Conservation (phyloP, 2,329 filamentous ascomycete species). For the Cytospora piceae region DNA sequence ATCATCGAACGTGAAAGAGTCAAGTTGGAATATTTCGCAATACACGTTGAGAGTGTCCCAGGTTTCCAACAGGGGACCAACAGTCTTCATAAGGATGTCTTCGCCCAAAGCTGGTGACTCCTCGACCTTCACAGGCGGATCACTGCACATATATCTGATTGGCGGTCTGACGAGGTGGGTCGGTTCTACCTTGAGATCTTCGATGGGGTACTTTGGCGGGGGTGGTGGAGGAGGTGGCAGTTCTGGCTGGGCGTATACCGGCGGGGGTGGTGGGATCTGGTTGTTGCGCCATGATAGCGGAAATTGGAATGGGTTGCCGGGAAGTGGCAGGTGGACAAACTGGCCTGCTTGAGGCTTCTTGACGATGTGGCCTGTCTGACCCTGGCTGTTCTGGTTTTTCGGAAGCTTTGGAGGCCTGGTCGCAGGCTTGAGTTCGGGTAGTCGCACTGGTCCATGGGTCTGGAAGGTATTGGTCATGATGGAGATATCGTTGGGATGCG, state of each 20-base stretch:
- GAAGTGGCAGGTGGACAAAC: slow-evolving; percentile 45
- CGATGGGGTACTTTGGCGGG: slow-evolving; percentile 90
- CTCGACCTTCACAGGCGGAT: slow-evolving; percentile 58
- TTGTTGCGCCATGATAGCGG: slow-evolving; percentile 48
- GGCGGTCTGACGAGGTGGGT: slow-evolving; percentile 70
- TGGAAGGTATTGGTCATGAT: slow-evolving; percentile 41
- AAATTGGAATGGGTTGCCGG: slow-evolving; percentile 53
- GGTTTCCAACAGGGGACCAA: slow-evolving; percentile 84
- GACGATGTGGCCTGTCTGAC: slow-evolving; percentile 36
- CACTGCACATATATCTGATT: slow-evolving; percentile 75
- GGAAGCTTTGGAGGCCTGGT: slow-evolving; percentile 69
- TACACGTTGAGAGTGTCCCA: slow-evolving; percentile 99
- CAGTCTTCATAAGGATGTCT: slow-evolving; percentile 78
- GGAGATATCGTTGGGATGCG: slow-evolving; percentile 48
- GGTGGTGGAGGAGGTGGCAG: slow-evolving; percentile 67
- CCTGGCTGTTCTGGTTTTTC: slow-evolving; percentile 66
- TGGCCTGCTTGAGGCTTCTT: slow-evolving; percentile 46
- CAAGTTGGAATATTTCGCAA: slow-evolving; percentile 88
- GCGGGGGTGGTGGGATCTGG: slow-evolving; percentile 46
- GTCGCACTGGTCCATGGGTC: slow-evolving; percentile 55
- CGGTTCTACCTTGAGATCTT: slow-evolving; percentile 82
- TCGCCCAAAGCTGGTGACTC: slow-evolving; percentile 52
- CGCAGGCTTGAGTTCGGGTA: slow-evolving; percentile 75
- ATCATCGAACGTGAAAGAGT: slow-evolving; percentile 98
- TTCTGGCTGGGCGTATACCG: slow-evolving; percentile 46